Percentiles rank a stretch among this genome's conserved stretches.
Conservation (phyloP, 768 basidiomycete species). For the Suillus discolor region DNA sequence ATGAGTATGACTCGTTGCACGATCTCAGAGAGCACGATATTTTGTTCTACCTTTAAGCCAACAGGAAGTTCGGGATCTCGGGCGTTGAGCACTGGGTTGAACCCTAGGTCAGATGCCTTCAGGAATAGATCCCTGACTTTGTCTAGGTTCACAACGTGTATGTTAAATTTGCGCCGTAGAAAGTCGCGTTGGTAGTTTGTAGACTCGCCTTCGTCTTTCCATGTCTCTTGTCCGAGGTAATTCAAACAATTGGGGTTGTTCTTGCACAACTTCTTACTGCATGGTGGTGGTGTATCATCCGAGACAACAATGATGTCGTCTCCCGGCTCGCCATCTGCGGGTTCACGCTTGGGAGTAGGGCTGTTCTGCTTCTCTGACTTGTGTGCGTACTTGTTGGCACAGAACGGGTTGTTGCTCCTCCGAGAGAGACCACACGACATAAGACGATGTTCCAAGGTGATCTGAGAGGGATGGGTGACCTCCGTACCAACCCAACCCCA, state of each 20-base stretch:
- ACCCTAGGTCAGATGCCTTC: slow-evolving; percentile 52
- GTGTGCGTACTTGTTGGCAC: slow-evolving; percentile 55
- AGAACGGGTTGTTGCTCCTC: slow-evolving; percentile 52
- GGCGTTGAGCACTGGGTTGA: slow-evolving; percentile 52
- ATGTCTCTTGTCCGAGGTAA: slow-evolving; percentile 81
- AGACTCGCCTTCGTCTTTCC: slow-evolving; percentile 69
- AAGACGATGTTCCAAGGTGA: slow-evolving; percentile 66
- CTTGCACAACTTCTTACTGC: slow-evolving; percentile 67
- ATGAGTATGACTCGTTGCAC: slow-evolving; percentile 9
- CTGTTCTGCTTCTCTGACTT: slow-evolving; percentile 21
- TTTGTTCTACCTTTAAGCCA: slow-evolving; percentile 64
- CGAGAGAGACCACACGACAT: slow-evolving; percentile 68
- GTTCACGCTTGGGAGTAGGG: slow-evolving; percentile 11
- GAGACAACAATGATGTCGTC: slow-evolving; percentile 72
- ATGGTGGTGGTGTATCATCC: slow-evolving; percentile 60
- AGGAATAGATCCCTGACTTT: slow-evolving; percentile 52
- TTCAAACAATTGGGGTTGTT: slow-evolving; percentile 86
- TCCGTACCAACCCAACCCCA: slow-evolving; percentile 86
- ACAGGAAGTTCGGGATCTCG: slow-evolving; percentile 64
- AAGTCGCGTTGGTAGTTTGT: slow-evolving; percentile 16
- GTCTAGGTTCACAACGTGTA: slow-evolving; percentile 39
- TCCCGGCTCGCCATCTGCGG: slow-evolving; percentile 46
- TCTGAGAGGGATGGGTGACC: slow-evolving; percentile 54
- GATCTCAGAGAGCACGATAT: slow-evolving; percentile 2
- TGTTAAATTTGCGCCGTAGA: slow-evolving; percentile 4